These are phyloP conservation scores for Blumeriella jaapii DNA, from an alignment of 2,329 filamentous ascomycete species.

Conservation along the genomic window DNA sequence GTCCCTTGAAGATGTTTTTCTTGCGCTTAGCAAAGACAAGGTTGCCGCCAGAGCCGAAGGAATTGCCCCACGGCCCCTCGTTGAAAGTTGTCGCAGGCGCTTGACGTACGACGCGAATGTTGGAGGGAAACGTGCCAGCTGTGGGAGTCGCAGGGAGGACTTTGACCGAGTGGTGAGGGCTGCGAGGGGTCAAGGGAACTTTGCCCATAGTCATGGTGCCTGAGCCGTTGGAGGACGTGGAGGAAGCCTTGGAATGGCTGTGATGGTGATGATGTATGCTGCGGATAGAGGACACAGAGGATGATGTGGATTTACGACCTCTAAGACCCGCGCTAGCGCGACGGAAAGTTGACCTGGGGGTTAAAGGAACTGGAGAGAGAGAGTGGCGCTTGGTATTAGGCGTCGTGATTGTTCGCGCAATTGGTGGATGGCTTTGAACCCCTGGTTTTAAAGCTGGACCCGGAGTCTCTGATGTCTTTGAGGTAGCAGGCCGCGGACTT, in stretches of 20 bases:
- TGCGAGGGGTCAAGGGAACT: slow-evolving; percentile 53
- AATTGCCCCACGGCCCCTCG: slow-evolving; percentile 41
- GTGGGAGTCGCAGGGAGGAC: slow-evolving; percentile 88
- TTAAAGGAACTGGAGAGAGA: slow-evolving; percentile 75
- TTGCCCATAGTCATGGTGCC: slow-evolving; percentile 50
- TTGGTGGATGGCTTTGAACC: slow-evolving; percentile 24
- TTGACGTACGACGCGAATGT: slow-evolving; percentile 70
- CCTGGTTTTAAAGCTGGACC: slow-evolving; percentile 27
- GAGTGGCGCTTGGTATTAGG: slow-evolving; percentile 61
- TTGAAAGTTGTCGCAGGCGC: slow-evolving; percentile 42
- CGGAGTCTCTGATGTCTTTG: slow-evolving; percentile 30
- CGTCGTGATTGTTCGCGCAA: slow-evolving; percentile 30
- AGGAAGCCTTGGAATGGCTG: slow-evolving; percentile 87
- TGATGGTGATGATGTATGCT: slow-evolving; percentile 81
- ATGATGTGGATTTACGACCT: slow-evolving; percentile 90
- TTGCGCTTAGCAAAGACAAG: slow-evolving; percentile 75
- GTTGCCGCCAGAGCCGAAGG: slow-evolving; percentile 47
- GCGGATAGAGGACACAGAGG: slow-evolving; percentile 84
- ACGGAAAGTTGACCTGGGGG: slow-evolving; percentile 76
- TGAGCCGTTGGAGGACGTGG: slow-evolving; percentile 72
- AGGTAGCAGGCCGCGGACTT: slow-evolving; percentile 49
- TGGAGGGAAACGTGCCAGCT: slow-evolving; percentile 62
- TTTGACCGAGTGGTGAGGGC: slow-evolving; percentile 84
- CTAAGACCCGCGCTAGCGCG: slow-evolving; percentile 73
- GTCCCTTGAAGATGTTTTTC: slow-evolving; percentile 72